These are phyloP conservation scores for Solanum phureja DNA, from an alignment of 257 asterid species.

Conservation along the genomic window DNA sequence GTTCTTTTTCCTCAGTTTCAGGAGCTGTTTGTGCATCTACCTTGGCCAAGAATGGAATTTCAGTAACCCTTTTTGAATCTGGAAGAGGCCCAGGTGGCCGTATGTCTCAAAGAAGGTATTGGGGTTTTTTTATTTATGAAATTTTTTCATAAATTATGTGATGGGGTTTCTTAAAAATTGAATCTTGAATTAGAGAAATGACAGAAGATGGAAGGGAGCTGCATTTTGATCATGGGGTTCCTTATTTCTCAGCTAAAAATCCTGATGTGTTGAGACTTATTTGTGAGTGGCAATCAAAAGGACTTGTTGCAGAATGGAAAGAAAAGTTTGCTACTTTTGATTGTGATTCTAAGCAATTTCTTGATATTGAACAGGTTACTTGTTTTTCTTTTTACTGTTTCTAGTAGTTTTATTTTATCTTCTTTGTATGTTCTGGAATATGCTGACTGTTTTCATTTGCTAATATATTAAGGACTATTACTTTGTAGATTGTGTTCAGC, in stretches of 20 bases:
- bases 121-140: not conserved
- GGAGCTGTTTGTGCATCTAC: slow-evolving; percentile 88
- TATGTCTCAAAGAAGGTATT: slow-evolving; percentile 84
- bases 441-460: not conserved
- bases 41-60: slow-evolving; percentile 64
- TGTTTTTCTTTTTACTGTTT: not conserved
- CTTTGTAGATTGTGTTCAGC: not conserved
- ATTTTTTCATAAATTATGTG: not conserved
- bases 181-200: slow-evolving; percentile 32
- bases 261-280: slow-evolving; percentile 54
- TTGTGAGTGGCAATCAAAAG: slow-evolving; percentile 71
- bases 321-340: slow-evolving; percentile 74
- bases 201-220: slow-evolving; percentile 79
- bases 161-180: not conserved
- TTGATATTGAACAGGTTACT: slow-evolving; percentile 38
- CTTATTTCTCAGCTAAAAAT: slow-evolving; percentile 51
- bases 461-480: not conserved
- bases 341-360: slow-evolving; percentile 44
- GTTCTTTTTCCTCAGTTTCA: slow-evolving; percentile 42
- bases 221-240: slow-evolving; percentile 77
- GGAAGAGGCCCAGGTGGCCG: slow-evolving; percentile 96
- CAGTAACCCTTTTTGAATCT: slow-evolving; percentile 77
- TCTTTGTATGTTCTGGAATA: not conserved
- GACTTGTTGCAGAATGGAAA: slow-evolving; percentile 73
- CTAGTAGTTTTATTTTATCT: not conserved